A percentile compares a stretch with the other conserved stretches of the same genome.
Evolutionary conservation across 2,329 filamentous ascomycete species (phyloP).

Genomic region (Albophoma yamanashiensis): DNA sequence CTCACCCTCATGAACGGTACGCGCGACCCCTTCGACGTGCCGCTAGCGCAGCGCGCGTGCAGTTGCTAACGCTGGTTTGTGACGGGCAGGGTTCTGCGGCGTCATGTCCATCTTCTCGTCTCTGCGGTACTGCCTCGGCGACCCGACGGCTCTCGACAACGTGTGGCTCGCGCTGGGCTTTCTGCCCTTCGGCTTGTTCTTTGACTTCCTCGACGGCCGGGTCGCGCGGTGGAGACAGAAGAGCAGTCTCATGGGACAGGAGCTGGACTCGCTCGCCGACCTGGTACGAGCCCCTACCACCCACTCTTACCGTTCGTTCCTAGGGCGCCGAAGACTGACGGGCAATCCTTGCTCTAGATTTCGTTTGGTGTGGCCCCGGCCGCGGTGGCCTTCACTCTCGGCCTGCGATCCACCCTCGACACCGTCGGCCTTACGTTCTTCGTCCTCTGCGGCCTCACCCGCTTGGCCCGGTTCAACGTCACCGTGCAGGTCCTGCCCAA

Average conservation of each 20-base stretch:
- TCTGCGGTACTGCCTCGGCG: constrained; percentile 79
- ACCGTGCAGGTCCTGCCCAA: constrained; percentile 85
- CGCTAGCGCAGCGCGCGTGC: neutral
- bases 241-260: constrained; percentile 95
- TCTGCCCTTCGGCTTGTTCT: constrained; percentile 89
- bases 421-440: constrained; percentile 76
- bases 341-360: constrained; percentile 47
- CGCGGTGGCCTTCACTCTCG: constrained; percentile 77
- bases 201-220: constrained; percentile 96
- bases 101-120: constrained; percentile 95
- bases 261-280: constrained; percentile 91
- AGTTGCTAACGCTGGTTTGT: neutral
- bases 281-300: constrained; percentile 47
- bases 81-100: constrained; percentile 57
- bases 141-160: constrained; percentile 52
- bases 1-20: constrained; percentile 74
- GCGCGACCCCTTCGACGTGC: neutral
- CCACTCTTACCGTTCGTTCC: rapidly evolving
- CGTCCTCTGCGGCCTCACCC: constrained; percentile 86
- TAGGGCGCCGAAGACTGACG: neutral
- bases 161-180: constrained; percentile 77
- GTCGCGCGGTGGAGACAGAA: constrained; percentile 95
- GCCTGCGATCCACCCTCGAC: constrained; percentile 74
- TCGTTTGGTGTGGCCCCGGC: constrained; percentile 92
- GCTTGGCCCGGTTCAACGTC: constrained; percentile 95